These are phyloP conservation scores for Cyberlindnera suaveolens DNA, from an alignment of 805 yeast genomes.

Conservation along the genomic window DNA sequence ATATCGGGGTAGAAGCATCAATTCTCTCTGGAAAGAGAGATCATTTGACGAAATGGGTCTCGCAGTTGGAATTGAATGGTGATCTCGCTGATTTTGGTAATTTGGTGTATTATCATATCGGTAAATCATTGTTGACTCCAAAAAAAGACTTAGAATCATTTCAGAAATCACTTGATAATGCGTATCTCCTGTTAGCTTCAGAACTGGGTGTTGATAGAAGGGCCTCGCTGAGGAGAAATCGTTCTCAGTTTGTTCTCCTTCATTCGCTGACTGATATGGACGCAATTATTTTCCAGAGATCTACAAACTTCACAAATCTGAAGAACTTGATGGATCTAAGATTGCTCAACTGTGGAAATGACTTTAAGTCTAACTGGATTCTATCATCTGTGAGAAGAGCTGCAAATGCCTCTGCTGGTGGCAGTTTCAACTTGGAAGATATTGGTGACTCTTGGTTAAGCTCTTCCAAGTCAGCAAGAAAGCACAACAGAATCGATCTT, in stretches of 20 bases:
- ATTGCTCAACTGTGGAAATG: conserved; percentile 35
- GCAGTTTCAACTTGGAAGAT: conserved; percentile 22
- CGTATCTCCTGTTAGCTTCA: conserved; percentile 54
- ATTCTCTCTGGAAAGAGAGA: conserved; percentile 53
- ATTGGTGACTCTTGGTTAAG: conserved; percentile 48
- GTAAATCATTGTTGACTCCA: conserved; percentile 49
- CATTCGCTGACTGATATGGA: conserved; percentile 61
- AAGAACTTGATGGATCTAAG: conserved; percentile 17
- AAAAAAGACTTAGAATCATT: conserved; percentile 30
- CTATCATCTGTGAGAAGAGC: conserved; percentile 55
- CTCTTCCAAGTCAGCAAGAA: conserved; percentile 60
- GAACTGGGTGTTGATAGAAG: conserved; percentile 44
- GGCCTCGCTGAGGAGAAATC: conserved; percentile 45
- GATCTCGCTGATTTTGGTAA: conserved; percentile 45
- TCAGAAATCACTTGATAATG: conserved; percentile 36
- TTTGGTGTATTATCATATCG: conserved; percentile 55
- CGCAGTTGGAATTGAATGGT: conserved; percentile 37
- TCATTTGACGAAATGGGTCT: conserved; percentile 53
- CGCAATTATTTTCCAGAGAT: conserved; percentile 3
- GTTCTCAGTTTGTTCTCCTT: conserved; percentile 42
- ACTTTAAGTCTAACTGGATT: conserved; percentile 55
- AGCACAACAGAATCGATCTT: conserved; percentile 61
- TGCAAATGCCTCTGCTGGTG: conserved; percentile 28
- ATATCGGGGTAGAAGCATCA: conserved; percentile 71
- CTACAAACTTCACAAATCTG: conserved; percentile 1